Conservation (phyloP, 768 basidiomycete species). For the Daedaleopsis nitida region DNA sequence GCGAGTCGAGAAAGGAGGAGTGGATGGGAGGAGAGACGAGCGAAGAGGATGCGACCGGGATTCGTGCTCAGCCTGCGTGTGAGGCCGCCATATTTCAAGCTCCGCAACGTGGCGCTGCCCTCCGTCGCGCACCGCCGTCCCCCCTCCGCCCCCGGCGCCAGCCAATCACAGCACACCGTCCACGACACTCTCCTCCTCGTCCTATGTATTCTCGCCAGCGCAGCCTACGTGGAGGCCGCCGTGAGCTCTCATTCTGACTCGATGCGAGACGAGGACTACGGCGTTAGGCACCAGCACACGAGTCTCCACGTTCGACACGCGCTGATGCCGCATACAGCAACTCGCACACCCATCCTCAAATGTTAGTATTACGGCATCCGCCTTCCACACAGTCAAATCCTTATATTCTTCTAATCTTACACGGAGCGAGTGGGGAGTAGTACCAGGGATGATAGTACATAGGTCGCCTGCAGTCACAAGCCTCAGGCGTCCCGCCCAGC, state of each 20-base stretch:
- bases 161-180: not conserved
- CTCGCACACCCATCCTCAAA: not conserved
- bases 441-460: not conserved
- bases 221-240: not conserved
- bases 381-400: not conserved
- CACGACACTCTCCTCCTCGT: not conserved
- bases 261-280: too few species aligned
- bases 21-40: slow-evolving; percentile 17
- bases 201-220: not conserved
- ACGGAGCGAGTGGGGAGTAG: not conserved
- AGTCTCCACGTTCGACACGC: not conserved
- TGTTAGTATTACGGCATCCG: slow-evolving; percentile 5
- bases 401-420: not conserved
- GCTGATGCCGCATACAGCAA: slow-evolving; percentile 3
- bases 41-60: slow-evolving; percentile 10
- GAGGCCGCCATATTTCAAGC: slow-evolving; percentile 25
- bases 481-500: slow-evolving; percentile 14
- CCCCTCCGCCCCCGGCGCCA: not conserved
- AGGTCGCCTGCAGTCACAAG: not conserved
- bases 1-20: slow-evolving; percentile 14
- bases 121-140: slow-evolving; percentile 1
- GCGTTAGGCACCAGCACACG: not conserved
- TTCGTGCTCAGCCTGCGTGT: slow-evolving; percentile 20
- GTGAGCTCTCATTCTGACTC: not conserved
- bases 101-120: slow-evolving; percentile 26